phyloP scores from a whole-genome alignment of 305 asterid genomes.

The Fraxinus nigra region DNA sequence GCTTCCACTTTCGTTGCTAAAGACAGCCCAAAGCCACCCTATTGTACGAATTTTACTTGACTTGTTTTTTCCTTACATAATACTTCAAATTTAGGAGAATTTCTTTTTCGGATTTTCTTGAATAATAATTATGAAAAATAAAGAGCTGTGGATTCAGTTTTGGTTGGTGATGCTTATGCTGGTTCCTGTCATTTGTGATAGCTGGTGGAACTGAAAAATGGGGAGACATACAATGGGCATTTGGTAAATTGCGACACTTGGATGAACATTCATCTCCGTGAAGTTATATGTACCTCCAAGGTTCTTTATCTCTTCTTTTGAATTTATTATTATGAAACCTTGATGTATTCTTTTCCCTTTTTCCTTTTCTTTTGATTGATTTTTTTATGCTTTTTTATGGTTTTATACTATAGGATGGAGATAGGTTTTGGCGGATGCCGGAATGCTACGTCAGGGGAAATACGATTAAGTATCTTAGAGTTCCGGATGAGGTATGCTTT shows the following conservation, averaged over 20 bases:
- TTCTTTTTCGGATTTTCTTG: not conserved
- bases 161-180: not conserved
- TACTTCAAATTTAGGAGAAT: not conserved
- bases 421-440: constrained; percentile 64
- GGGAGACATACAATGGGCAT: constrained; percentile 78
- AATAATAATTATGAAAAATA: not conserved
- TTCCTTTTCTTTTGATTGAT: not conserved
- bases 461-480: constrained; percentile 59
- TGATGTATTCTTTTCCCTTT: not conserved
- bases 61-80: not conserved
- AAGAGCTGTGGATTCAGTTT: not conserved
- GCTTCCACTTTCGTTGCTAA: constrained; percentile 66
- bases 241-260: constrained; percentile 61
- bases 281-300: constrained; percentile 71
- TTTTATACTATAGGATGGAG: constrained; percentile 46
- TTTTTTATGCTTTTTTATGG: not conserved
- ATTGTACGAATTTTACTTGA: constrained; percentile 33
- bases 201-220: constrained; percentile 72
- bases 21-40: constrained; percentile 69
- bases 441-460: constrained; percentile 61
- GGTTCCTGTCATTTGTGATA: constrained; percentile 15
- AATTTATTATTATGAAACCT: not conserved
- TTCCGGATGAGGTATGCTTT: constrained; percentile 51
- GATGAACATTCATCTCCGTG: constrained; percentile 81
- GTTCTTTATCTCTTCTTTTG: constrained; percentile 16